Base-by-base conservation (phyloP, 179 eudicot species). In the Beta macrorhiza region DNA sequence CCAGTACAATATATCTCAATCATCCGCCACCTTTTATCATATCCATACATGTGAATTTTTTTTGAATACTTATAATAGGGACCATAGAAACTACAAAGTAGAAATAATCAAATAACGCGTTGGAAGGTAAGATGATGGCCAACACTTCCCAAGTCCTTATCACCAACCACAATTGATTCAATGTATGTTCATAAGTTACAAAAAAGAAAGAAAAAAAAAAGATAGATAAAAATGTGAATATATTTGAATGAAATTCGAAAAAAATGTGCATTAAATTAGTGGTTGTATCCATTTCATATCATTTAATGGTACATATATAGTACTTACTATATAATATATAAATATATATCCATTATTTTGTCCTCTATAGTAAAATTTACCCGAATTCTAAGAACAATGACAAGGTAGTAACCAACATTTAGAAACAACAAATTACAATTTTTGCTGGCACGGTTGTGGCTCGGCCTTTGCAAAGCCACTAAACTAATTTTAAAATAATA, bases 391-490 rank as follows among this genome's bases (percentile, higher is more conserved):
- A 53, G 52, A 58, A 56, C 67, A 75, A 74, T 75, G 49, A 74
- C 49, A 74, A 53, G 75, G 81, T 67, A 70, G 62, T 68, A 78
- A 49, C 79, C 79, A 84, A 73, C 78, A 72, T 82, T 65, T 82
- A 82, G 75, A 80, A 85, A 78, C 80, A 81, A 78, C 78, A 65
- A 81, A 81, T 82, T 85, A 85, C 87, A 85, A 79, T 56, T 80
- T 25, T 68, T 69, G 76, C 84, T 84, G 73, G 57, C 56, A 69
- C 29, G 44, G 25, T 15, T 42, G 80, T 74, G 82, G 78, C 84
- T 68, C 45, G 16, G 79, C 82, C 87, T 85, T 85, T 85, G 84
- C 82, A 78, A 82, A 79, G 79, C 83, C 82, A 82, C 67, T 80
- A 74, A 72, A 63, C 29, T 52, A 17, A 42, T 56, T 80, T 61